Evolutionary conservation across 1,139 yeast genomes (phyloP).

Genomic region (Barnettozyma hawaiiensis): DNA sequence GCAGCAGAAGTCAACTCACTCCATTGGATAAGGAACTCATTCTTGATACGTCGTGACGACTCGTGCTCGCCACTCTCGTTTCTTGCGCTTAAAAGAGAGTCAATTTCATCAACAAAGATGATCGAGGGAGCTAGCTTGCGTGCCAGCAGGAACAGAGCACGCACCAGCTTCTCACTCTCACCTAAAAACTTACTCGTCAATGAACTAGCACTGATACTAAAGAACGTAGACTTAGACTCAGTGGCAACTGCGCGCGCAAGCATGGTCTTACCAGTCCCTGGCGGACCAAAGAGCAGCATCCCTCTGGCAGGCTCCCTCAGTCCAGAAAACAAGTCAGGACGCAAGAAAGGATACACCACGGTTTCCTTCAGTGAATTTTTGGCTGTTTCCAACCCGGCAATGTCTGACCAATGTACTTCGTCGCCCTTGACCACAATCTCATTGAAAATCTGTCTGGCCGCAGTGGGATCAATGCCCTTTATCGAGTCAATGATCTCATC

Average conservation of each 20-base stretch:
- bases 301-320: slow-evolving; percentile 95
- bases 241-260: slow-evolving; percentile 97
- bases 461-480: slow-evolving; percentile 50
- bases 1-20: slow-evolving; percentile 91
- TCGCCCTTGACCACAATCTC: slow-evolving; percentile 94
- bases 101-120: slow-evolving; percentile 95
- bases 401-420: slow-evolving; percentile 95
- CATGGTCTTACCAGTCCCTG: slow-evolving; percentile 98
- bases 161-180: slow-evolving; percentile 88
- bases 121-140: slow-evolving; percentile 86
- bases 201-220: slow-evolving; percentile 87
- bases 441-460: slow-evolving; percentile 80
- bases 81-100: slow-evolving; percentile 79
- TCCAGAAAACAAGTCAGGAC: slow-evolving; percentile 91
- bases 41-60: slow-evolving; percentile 84
- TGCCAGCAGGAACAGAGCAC: slow-evolving; percentile 83
- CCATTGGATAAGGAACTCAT: slow-evolving; percentile 95
- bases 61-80: slow-evolving; percentile 85
- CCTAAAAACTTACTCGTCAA: slow-evolving; percentile 89
- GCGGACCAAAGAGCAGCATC: slow-evolving; percentile 94
- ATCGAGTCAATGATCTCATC: slow-evolving; percentile 33
- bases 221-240: slow-evolving; percentile 90
- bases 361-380: slow-evolving; percentile 90
- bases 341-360: slow-evolving; percentile 89
- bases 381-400: slow-evolving; percentile 89